A percentile compares a stretch with the other conserved stretches of the same genome.
Evolutionary conservation across 2,329 filamentous ascomycete genomes (phyloP).

Genomic region (Pleurostoma richardsiae): DNA sequence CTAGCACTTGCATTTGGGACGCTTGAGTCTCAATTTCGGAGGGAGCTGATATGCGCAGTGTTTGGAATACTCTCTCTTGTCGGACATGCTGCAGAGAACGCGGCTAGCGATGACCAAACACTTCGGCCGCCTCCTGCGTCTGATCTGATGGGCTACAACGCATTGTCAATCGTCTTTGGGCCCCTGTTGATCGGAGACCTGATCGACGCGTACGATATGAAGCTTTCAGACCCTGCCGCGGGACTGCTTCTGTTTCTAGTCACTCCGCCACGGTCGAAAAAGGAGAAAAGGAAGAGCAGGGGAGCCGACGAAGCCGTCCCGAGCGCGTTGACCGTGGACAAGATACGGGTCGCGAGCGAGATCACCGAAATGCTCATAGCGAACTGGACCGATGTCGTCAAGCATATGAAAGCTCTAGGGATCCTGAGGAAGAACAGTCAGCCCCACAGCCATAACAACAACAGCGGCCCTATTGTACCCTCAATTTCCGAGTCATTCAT

Average conservation of each 20-base stretch:
- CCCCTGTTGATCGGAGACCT: conserved; percentile 57
- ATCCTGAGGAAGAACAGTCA: conserved; percentile 17
- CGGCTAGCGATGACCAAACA: conserved; percentile 44
- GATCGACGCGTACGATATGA: conserved; percentile 45
- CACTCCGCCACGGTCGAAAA: conserved; percentile 36
- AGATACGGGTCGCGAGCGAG: conserved; percentile 50
- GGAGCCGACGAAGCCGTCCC: conserved; percentile 10
- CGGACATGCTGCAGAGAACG: conserved; percentile 50
- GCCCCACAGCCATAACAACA: conserved; percentile 7
- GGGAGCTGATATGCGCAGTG: conserved; percentile 62
- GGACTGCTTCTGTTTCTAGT: conserved; percentile 37
- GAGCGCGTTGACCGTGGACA: conserved; percentile 39
- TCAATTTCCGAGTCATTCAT: neutral
- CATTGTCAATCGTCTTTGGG: conserved; percentile 60
- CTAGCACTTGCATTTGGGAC: conserved; percentile 59
- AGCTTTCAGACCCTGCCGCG: conserved; percentile 31
- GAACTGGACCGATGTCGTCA: conserved; percentile 60
- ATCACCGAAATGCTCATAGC: conserved; percentile 62
- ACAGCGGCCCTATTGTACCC: conserved; percentile 7
- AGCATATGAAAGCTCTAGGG: conserved; percentile 49
- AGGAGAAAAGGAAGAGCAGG: conserved; percentile 30
- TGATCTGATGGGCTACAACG: conserved; percentile 59
- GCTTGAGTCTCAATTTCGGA: conserved; percentile 52
- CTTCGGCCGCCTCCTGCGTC: conserved; percentile 47
- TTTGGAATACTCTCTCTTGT: conserved; percentile 61